Base-by-base conservation (phyloP, 2,329 filamentous ascomycete genomes). In the Pseudovirgaria hyperparasitica region DNA sequence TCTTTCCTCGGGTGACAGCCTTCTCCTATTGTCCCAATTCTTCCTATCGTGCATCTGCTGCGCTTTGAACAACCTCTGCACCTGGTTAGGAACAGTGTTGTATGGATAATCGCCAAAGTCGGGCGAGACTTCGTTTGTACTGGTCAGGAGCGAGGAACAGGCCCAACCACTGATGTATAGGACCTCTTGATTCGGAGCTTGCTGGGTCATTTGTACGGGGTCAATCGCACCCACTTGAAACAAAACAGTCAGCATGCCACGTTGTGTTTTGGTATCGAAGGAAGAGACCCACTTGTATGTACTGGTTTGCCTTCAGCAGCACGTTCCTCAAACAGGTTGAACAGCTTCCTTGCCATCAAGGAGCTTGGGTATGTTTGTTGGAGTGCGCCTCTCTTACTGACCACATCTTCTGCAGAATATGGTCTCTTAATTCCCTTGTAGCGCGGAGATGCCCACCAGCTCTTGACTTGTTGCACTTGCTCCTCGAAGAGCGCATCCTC, bases 31-130 rank as follows among this genome's bases (percentile, higher is more conserved):
- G 52, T 94, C 85, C 76, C 82, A 96, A 47, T 94, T 82, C 57
- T 92, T 93, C 40, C 90, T 77, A 55, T 98, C 90, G 54, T 98
- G 90, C 65, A 96, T 76, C 39, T 85, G 85, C 57, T 98, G 90
- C 4, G 90, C 90, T 60, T 96, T 96, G 61, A 92, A 84, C 27
- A 98, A 63, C 37, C 90, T 74, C 61, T 98, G 85, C 4, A 98
- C 90, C 54, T 96, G 90, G 58, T 96, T 96, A 6, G 90, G 90
- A 4, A 98, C 90, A 0, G 90, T 98, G 52, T 96, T 96, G 62
- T 98, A 98, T 0, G 90, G 90, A 54, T 98, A 98, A 57, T 98
- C 90, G 45, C 90, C 90, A 59, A 96, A 93, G 53, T 98, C 90
- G 22, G 90, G 82, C 0, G 85, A 94, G 16, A 98, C 90, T 54